phyloP scores from a whole-genome alignment of 495 filamentous ascomycete genomes.

The Cercophora sp. region DNA sequence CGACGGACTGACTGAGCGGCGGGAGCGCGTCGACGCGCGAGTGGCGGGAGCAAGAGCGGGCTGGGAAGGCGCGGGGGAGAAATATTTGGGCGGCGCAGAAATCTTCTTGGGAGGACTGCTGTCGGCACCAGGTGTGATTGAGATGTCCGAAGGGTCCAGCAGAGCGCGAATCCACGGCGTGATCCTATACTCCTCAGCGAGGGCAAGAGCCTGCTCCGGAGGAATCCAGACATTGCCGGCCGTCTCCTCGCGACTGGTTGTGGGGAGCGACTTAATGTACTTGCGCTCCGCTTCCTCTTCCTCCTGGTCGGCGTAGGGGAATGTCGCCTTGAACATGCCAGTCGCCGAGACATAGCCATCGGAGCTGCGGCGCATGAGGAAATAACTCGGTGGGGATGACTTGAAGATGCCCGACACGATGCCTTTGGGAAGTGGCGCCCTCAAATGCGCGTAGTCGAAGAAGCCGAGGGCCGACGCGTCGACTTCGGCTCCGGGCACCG shows the following conservation, averaged over 20 bases:
- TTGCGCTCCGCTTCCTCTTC: conserved; percentile 87
- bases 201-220: conserved; percentile 72
- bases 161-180: conserved; percentile 84
- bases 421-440: conserved; percentile 83
- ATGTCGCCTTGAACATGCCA: conserved; percentile 99
- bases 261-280: conserved; percentile 72
- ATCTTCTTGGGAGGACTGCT: conserved; percentile 61
- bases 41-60: conserved; percentile 40
- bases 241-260: conserved; percentile 84
- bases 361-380: conserved; percentile 92
- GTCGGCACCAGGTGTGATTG: conserved; percentile 37
- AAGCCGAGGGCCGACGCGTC: conserved; percentile 69
- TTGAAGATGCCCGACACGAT: conserved; percentile 91
- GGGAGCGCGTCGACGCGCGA: conserved; percentile 42
- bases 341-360: conserved; percentile 95
- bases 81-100: conserved; percentile 63
- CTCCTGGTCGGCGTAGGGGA: conserved; percentile 79
- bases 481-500: conserved; percentile 59
- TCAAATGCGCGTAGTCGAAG: conserved; percentile 94
- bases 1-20: conserved; percentile 52
- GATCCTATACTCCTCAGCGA: conserved; percentile 79
- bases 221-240: conserved; percentile 97
- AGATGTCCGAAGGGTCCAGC: conserved; percentile 70
- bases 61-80: conserved; percentile 27
- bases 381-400: conserved; percentile 82